Base-by-base conservation (phyloP, 1,139 yeast species). In the Lodderomyces elongisporus region DNA sequence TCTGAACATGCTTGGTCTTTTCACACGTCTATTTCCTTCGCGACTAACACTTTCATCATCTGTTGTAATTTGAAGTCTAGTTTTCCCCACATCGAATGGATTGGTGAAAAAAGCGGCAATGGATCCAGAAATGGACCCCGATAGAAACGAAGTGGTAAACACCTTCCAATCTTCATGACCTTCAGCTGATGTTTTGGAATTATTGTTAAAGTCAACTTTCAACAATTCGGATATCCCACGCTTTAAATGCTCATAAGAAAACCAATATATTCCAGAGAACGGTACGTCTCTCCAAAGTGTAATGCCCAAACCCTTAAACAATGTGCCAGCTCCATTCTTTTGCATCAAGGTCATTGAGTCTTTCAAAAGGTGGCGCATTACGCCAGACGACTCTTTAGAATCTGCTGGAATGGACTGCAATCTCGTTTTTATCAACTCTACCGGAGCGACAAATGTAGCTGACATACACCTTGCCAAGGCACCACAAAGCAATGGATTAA, bases 241-340 rank as follows among this genome's bases (percentile, higher is more conserved):
- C 40, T 66, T 66, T 41, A 54, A 54, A 12, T 42, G 38, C 51
- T 85, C 95, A 52, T 85, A 85, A 5, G 85, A 74, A 4, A 88
- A 76, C 99, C 99, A 91, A 57, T 91, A 91, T 3, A 91, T 79
- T 1, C 95, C 96, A 37, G 94, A 83, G 54, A 91, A 91, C 2
- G 99, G 99, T 0, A 89, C 97, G 54, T 91, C 99, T 56, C 99
- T 70, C 96, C 96, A 89, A 16, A 91, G 66, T 0, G 98, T 91
- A 32, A 91, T 70, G 28, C 83, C 78, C 23, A 93, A 62, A 0
- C 99, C 99, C 36, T 81, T 79, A 69, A 88, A 91, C 12, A 91
- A 56, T 0, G 89, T 71, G 1, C 62, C 53, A 2, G 74, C 40
- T 0, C 97, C 96, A n/a, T 73, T 68, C 1, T 55, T 47, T 27